These are phyloP conservation scores for Teratosphaeria nubilosa DNA, from an alignment of 2,329 filamentous ascomycete genomes.

Conservation along the genomic window DNA sequence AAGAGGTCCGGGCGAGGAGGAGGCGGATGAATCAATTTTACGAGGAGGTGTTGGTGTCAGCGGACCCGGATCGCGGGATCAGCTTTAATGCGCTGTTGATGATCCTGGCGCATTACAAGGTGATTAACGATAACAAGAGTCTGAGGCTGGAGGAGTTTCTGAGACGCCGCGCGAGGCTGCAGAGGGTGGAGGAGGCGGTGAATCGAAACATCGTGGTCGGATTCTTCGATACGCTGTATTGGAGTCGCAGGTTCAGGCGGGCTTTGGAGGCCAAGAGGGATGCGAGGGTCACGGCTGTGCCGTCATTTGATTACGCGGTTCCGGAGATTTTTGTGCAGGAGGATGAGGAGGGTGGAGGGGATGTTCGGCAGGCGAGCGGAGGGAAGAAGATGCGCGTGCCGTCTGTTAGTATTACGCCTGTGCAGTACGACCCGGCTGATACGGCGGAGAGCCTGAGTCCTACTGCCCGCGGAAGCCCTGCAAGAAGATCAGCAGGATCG, in stretches of 20 bases:
- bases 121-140: conserved; percentile 96
- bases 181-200: conserved; percentile 90
- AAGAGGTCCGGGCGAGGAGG: conserved; percentile 63
- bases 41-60: conserved; percentile 89
- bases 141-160: conserved; percentile 90
- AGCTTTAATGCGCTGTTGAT: conserved; percentile 87
- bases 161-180: conserved; percentile 75
- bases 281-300: conserved; percentile 66
- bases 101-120: conserved; percentile 96
- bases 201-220: conserved; percentile 80
- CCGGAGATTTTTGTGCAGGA: conserved; percentile 81
- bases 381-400: conserved; percentile 11
- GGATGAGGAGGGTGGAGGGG: conserved; percentile 22
- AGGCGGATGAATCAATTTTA: conserved; percentile 88
- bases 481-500: not conserved
- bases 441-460: conserved; percentile 18
- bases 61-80: conserved; percentile 80
- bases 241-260: conserved; percentile 71
- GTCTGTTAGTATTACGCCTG: conserved; percentile 21
- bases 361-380: conserved; percentile 15
- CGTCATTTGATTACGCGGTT: conserved; percentile 57
- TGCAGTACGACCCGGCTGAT: conserved; percentile 24
- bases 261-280: conserved; percentile 61
- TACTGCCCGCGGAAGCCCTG: not conserved
- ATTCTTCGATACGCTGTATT: conserved; percentile 93